phyloP scores from a whole-genome alignment of 805 yeast species.

The Teunomyces panamensis region DNA sequence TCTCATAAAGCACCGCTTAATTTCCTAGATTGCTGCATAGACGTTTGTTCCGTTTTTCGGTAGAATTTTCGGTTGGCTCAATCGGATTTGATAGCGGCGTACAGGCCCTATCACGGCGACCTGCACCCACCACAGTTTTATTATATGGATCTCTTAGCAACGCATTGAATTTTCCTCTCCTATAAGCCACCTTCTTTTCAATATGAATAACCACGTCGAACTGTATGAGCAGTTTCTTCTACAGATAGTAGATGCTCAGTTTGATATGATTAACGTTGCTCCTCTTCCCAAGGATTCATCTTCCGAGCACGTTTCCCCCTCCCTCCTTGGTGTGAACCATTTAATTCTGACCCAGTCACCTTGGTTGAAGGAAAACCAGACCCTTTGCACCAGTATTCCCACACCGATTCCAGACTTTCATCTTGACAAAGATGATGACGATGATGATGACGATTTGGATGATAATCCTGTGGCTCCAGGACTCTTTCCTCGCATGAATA shows the following conservation, averaged over 20 bases:
- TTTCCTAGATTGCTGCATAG: too few species aligned
- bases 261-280: constrained; percentile 12
- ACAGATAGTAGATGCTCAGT: constrained; percentile 19
- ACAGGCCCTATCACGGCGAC: neutral
- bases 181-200: neutral
- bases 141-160: neutral
- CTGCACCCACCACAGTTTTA: neutral
- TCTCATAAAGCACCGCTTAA: too few species aligned
- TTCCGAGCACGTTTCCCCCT: neutral
- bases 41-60: too few species aligned
- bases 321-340: neutral
- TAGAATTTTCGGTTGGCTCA: too few species aligned
- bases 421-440: constrained; percentile 10
- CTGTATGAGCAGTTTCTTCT: constrained; percentile 26
- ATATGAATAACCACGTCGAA: constrained; percentile 14
- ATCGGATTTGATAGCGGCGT: too few species aligned
- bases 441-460: constrained; percentile 7
- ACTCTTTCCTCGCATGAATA: constrained; percentile 31
- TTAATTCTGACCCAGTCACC: neutral
- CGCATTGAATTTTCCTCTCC: neutral
- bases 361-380: neutral
- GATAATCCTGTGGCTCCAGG: constrained; percentile 36
- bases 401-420: constrained; percentile 1
- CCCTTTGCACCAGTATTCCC: neutral
- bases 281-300: neutral